Conservation (phyloP, 306 rosid species). For the Acacia acuminata region DNA sequence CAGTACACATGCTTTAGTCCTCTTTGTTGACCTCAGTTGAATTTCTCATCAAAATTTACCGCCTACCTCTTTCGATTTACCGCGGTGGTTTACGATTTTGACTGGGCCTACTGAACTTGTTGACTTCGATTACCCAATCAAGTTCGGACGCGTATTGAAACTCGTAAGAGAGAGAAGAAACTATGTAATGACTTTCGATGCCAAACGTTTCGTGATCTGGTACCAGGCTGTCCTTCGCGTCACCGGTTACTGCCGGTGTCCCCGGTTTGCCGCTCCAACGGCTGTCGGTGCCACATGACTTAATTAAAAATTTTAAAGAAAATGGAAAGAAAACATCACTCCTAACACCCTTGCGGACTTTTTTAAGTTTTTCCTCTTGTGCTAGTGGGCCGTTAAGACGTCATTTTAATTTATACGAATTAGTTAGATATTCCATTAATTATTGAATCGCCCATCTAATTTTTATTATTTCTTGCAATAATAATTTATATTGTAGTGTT, state of each 20-base stretch:
- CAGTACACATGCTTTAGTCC: slow-evolving; percentile 7
- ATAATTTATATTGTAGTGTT: background rate
- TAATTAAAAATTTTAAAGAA: background rate
- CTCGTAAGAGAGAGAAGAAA: background rate
- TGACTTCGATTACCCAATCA: background rate
- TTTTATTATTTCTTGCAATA: background rate
- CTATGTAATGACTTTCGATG: background rate
- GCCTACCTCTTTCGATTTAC: background rate
- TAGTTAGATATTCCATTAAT: background rate
- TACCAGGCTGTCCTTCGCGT: slow-evolving; percentile 39
- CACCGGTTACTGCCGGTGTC: slow-evolving; percentile 42
- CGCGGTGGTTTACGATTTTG: background rate
- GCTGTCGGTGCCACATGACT: slow-evolving; percentile 56
- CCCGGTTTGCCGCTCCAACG: background rate
- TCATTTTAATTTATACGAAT: background rate
- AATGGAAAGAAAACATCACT: background rate
- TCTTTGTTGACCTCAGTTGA: background rate
- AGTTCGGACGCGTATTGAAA: background rate
- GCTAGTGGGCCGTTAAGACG: background rate
- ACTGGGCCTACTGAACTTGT: background rate
- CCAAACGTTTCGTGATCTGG: slow-evolving; percentile 9
- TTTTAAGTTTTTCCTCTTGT: background rate
- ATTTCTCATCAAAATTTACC: background rate
- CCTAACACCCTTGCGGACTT: background rate
- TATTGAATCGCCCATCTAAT: background rate